A percentile compares a stretch with the other conserved stretches of the same genome.
phyloP scores from a whole-genome alignment of 768 basidiomycete genomes.

The Collybiopsis confluens region DNA sequence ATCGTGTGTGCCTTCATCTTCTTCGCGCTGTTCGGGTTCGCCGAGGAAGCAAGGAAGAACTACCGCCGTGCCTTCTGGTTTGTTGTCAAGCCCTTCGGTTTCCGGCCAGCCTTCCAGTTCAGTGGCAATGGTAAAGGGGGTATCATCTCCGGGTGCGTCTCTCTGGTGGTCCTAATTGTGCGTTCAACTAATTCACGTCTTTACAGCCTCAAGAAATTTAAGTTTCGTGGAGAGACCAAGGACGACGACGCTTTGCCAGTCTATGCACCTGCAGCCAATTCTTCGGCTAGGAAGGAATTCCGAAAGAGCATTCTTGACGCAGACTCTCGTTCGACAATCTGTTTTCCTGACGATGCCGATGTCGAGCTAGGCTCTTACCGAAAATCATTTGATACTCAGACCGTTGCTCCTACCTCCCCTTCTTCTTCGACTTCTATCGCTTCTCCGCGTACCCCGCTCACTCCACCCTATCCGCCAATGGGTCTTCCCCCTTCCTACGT shows the following conservation, averaged over 20 bases:
- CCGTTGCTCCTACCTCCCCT: too few species aligned
- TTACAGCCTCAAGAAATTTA: not conserved
- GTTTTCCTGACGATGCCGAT: not conserved
- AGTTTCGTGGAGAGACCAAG: not conserved
- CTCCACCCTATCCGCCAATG: not conserved
- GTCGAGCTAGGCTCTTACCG: conserved; percentile 1
- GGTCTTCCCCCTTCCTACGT: not conserved
- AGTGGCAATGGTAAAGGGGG: not conserved
- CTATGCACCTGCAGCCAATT: not conserved
- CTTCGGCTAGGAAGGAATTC: not conserved
- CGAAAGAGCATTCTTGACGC: not conserved
- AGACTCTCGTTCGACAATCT: not conserved
- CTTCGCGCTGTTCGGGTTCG: conserved; percentile 44
- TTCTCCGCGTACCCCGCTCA: not conserved
- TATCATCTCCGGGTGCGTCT: not conserved
- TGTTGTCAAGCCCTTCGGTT: not conserved
- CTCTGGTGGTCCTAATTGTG: not conserved
- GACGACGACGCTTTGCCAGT: not conserved
- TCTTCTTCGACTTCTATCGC: too few species aligned
- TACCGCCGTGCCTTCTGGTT: conserved; percentile 4
- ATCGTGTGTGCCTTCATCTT: conserved; percentile 32
- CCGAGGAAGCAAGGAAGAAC: conserved; percentile 25
- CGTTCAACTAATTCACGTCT: not conserved
- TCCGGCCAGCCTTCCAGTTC: not conserved
- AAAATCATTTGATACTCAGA: not conserved